A percentile compares a stretch with the other conserved stretches of the same genome.
phyloP scores from a whole-genome alignment of 495 filamentous ascomycete genomes.

The Podospora fimiseda region DNA sequence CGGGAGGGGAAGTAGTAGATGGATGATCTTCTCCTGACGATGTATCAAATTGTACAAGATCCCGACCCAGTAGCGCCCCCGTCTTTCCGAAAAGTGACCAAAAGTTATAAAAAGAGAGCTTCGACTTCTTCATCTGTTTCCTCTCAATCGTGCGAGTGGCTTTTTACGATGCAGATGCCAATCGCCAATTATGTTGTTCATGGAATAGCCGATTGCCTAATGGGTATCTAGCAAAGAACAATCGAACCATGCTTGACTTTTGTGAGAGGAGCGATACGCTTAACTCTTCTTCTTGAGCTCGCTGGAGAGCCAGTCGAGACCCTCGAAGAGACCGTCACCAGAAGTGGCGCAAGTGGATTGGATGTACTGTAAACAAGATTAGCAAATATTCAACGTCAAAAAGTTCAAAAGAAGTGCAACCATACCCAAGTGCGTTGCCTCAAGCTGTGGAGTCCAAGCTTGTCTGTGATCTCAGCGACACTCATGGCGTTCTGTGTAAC shows the following conservation, averaged over 20 bases:
- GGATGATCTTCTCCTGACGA: constrained; percentile 29
- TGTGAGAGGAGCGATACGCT: constrained; percentile 36
- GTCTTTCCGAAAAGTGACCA: constrained; percentile 41
- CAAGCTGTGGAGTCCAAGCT: constrained; percentile 98
- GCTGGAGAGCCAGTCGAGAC: constrained; percentile 97
- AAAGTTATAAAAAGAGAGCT: constrained; percentile 27
- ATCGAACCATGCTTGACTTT: constrained; percentile 40
- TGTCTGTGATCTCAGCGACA: constrained; percentile 98
- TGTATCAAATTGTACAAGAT: constrained; percentile 47
- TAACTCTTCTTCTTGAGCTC: constrained; percentile 86
- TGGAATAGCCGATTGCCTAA: constrained; percentile 44
- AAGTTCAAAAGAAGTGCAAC: constrained; percentile 16
- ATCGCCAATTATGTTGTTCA: constrained; percentile 35
- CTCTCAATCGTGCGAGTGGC: constrained; percentile 20
- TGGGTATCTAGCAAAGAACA: constrained; percentile 39
- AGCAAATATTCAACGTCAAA: constrained; percentile 11
- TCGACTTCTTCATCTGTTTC: constrained; percentile 19
- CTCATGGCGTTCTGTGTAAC: constrained; percentile 89
- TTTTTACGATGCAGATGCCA: constrained; percentile 34
- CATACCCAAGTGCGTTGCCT: constrained; percentile 97
- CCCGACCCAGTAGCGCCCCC: constrained; percentile 40
- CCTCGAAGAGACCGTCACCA: constrained; percentile 98
- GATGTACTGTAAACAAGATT: constrained; percentile 66
- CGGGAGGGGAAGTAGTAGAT: constrained; percentile 23
- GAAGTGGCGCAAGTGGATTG: constrained; percentile 99